Evolutionary conservation across 306 rosid species (phyloP).

Genomic region (Dryas drummondii): DNA sequence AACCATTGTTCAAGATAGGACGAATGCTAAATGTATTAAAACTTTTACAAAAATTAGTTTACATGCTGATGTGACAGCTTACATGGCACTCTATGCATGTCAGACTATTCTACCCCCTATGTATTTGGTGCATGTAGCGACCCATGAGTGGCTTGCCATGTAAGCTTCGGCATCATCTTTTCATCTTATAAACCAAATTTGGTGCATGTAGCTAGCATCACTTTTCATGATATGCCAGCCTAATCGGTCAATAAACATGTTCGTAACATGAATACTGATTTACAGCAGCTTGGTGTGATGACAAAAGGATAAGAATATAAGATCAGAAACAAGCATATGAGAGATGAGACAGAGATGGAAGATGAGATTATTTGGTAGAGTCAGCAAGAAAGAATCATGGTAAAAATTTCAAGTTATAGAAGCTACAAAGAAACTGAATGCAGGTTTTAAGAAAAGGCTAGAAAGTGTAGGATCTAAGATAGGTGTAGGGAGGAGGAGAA

Average conservation of each 20-base stretch:
- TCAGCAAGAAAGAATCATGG: background rate
- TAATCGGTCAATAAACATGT: background rate
- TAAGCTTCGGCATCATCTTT: background rate
- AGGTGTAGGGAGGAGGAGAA: background rate
- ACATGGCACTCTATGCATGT: background rate
- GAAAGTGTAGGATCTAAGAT: background rate
- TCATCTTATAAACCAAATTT: background rate
- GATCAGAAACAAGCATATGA: background rate
- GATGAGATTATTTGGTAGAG: background rate
- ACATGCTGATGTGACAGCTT: background rate
- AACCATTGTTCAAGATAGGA: background rate
- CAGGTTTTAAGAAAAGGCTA: background rate
- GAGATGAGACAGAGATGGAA: background rate
- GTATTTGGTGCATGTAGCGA: background rate
- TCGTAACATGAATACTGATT: background rate
- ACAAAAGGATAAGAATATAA: background rate
- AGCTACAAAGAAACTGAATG: background rate
- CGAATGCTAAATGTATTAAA: background rate
- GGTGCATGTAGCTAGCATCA: background rate
- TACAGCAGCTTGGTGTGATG: background rate
- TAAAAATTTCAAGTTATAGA: background rate
- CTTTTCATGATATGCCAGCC: background rate
- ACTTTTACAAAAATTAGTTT: background rate
- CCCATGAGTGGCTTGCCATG: background rate
- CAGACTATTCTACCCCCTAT: background rate